Base-by-base conservation (phyloP, 495 filamentous ascomycete species). In the Xeromyces bisporus region DNA sequence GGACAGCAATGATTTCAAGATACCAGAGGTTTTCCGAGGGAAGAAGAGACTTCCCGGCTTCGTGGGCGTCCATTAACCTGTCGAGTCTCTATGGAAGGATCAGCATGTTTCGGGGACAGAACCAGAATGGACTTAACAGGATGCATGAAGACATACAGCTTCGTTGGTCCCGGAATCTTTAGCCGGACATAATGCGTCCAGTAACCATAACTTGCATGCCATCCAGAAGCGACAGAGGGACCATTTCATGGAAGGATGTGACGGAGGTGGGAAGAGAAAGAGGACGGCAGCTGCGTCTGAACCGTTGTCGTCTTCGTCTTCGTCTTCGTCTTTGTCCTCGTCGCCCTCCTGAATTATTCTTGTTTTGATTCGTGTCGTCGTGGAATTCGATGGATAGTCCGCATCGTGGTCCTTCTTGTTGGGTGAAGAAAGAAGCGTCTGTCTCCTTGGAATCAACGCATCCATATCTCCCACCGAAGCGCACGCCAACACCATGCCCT, bases 1-100 rank as follows among this genome's bases (percentile, higher is more conserved):
- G 47, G 2, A 54, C 47, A 15, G 47, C 47, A 12, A 54, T 15
- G 1, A 54, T 41, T 25, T 51, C 47, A 6, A 51, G 40, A 28
- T 51, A 51, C 47, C 50, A 54, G 12, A 46, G 16, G 24, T 37
- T 37, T 23, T 4, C 26, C 29, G 30, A 45, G 45, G 5, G 25
- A 9, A 16, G 18, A 14, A 16, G 36, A 34, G 5, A 48, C 8
- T 41, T 34, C 1, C 28, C 18, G 2, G 15, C 20, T 0, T 38
- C 33, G 28, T 51, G 41, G 9, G 32, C 27, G 5, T 28, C 20
- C 7, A 48, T 12, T 2, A 50, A 23, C 8, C 12, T 36, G 9
- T 40, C 35, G 5, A 50, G 28, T 14, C 47, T 40, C 47, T 53
- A 15, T 1, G 1, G 29, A n/a, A n/a, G n/a, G n/a, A n/a, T n/a